A percentile compares a stretch with the other conserved stretches of the same genome.
Conservation (phyloP, 208 protist genomes). For the Vickermania ingenoplastis region DNA sequence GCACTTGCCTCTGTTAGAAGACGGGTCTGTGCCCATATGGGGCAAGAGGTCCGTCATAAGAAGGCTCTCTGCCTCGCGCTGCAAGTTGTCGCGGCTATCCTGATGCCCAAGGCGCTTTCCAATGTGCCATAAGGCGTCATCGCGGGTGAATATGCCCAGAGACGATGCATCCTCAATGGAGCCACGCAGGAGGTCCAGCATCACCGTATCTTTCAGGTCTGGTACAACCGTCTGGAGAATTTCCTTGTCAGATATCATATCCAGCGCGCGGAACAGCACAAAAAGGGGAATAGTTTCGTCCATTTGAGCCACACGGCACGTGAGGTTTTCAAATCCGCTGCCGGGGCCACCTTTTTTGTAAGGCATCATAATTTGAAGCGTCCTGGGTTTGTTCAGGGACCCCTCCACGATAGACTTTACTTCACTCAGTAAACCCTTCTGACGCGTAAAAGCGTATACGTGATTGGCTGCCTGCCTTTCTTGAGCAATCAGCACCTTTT, state of each 20-base stretch:
- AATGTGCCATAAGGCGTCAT: slow-evolving; percentile 95
- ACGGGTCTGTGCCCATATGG: slow-evolving; percentile 79
- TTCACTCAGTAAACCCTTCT: slow-evolving; percentile 90
- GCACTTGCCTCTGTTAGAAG: slow-evolving; percentile 20
- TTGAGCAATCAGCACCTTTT: slow-evolving; percentile 94
- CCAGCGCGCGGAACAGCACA: slow-evolving; percentile 95
- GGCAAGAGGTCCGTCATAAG: slow-evolving; percentile 87
- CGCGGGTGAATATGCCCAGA: slow-evolving; percentile 86
- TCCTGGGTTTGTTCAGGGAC: slow-evolving; percentile 75
- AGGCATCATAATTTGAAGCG: slow-evolving; percentile 91
- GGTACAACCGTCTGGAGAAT: slow-evolving; percentile 92
- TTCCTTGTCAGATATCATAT: slow-evolving; percentile 93
- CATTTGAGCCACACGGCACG: slow-evolving; percentile 41
- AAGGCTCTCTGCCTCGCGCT: slow-evolving; percentile 89
- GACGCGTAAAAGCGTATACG: slow-evolving; percentile 93
- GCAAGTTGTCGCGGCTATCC: slow-evolving; percentile 75
- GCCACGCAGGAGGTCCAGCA: slow-evolving; percentile 80
- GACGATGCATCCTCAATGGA: slow-evolving; percentile 90
- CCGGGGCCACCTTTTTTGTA: background rate
- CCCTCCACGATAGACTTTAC: slow-evolving; percentile 46
- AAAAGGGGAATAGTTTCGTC: slow-evolving; percentile 18
- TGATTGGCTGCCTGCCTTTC: slow-evolving; percentile 91
- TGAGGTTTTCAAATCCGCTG: slow-evolving; percentile 64
- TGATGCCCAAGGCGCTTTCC: slow-evolving; percentile 79
- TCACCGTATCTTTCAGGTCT: slow-evolving; percentile 73